Percentiles rank a stretch among this genome's conserved stretches.
These are phyloP conservation scores for Apiotrichum gamsii DNA, from an alignment of 1,284 basidiomycete genomes.

Conservation along the genomic window DNA sequence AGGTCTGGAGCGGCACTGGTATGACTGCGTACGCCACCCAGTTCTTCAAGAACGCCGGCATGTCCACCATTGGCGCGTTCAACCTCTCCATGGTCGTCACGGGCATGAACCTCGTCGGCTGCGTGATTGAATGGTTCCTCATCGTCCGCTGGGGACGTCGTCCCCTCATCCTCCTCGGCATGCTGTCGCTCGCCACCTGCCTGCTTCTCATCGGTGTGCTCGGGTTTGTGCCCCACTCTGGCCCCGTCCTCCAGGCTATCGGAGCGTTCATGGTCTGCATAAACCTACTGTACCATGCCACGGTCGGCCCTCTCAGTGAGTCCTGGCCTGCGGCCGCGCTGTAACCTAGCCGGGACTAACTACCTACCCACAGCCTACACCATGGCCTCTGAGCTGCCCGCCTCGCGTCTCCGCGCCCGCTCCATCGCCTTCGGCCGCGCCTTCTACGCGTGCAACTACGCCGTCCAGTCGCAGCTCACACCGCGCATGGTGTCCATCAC, in stretches of 20 bases:
- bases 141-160: conserved; percentile 27
- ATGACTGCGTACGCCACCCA: conserved; percentile 13
- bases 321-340: too few relatives aligned
- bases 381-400: conserved; percentile 12
- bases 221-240: conserved; percentile 27
- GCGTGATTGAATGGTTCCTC: conserved; percentile 18
- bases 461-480: conserved; percentile 31
- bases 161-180: conserved; percentile 22
- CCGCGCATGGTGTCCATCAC: conserved; percentile 45
- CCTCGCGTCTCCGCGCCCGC: conserved; percentile 37
- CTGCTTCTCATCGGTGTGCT: conserved; percentile 22
- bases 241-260: conserved; percentile 27
- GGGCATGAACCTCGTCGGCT: conserved; percentile 36
- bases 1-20: conserved; percentile 16
- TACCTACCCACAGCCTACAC: conserved; percentile 10
- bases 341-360: too few relatives aligned
- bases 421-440: conserved; percentile 49
- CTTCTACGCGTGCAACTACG: conserved; percentile 44
- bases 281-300: conserved; percentile 22
- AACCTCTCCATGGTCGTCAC: conserved; percentile 38
- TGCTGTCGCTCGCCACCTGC: conserved; percentile 5
- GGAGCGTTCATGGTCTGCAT: conserved; percentile 30
- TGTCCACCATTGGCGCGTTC: conserved; percentile 30
- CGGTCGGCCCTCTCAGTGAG: conserved; percentile 23
- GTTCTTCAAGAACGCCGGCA: conserved; percentile 31